Evolutionary conservation across 345 rosid genomes (phyloP), one percentile per base, ranked within the genome.

Genomic region (Capsella bursapastoris): DNA sequence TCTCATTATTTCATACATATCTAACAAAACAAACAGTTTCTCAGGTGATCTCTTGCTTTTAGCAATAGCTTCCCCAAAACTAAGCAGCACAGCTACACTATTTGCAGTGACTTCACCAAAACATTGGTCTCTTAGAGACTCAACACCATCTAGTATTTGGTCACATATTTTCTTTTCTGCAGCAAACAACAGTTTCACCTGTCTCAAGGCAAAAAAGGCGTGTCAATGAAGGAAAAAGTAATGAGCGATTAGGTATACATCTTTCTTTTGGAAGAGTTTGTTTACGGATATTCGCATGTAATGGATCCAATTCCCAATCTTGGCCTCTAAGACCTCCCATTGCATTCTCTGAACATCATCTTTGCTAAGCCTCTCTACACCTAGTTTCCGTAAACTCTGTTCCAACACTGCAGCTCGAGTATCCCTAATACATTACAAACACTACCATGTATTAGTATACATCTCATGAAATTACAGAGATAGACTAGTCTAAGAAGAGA

Each of bases 31-130:
- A 78, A 96, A 96, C 31, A 96, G 70, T 62, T 92, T 92, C 76
- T 96, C 98, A 0, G 99, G 98, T 2, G 99, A 96, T 81, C 99
- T 86, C 84, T 90, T 96, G 89, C 99, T 92, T 84, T 82, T 96
- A 50, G 99, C 97, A 35, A 96, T 83, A 50, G 97, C 97, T 70
- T 96, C 99, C 18, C 99, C 97, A 48, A 96, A 92, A 81, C 98
- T 96, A 80, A 89, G 97, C 37, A 96, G 91, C 77, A 85, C 76
- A 35, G 91, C 72, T 47, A 96, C 88, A 81, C 94, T 84, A 72
- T 85, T 90, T 32, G 82, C 87, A 11, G 97, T 86, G 80, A 90
- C 90, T 86, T 96, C 98, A 52, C 91, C 88, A 83, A 88, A 96
- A 74, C 89, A 86, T 79, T 84, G 94, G 64, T 96, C 99, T 78